Base-by-base conservation (phyloP, 257 asterid species). In the Solanum etuberosum region DNA sequence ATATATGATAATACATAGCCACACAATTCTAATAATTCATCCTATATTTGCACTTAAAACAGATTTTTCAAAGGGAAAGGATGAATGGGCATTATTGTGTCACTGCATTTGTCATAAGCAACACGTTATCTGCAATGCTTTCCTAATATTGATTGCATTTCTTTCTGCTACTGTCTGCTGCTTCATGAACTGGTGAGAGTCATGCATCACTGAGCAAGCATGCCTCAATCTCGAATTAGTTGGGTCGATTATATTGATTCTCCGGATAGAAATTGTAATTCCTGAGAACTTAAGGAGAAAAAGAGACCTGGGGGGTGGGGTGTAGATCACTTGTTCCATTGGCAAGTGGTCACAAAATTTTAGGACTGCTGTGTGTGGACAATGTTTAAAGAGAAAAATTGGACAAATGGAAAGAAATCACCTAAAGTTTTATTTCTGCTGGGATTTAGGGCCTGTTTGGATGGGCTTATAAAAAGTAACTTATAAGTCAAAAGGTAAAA, bases 61-160 rank as follows among this genome's bases (percentile, higher is more conserved):
- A 96, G 99, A 98, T 96, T 54, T 97, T 97, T 89, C 95, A 95
- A 78, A 93, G 99, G 89, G 99, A 94, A 81, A 94, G 99, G 87
- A 91, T 97, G 20, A 96, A 96, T 40, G 99, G 99, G 31, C 99
- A 94, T 93, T 96, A 97, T 46, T 99, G 99, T 9, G 99, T 95
- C 84, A 83, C 91, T 51, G 97, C 96, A 13, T 95, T 97, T 51
- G 99, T 97, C 82, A 91, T 94, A 81, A 92, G 99, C 96, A 97
- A 95, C 91, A 95, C 97, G 3, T 87, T 95, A 23, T 94, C 99
- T 13, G 98, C 99, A 7, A 90, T 90, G 92, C 99, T 99, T 95
- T 95, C 87, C 94, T 97, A 90, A 90, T 97, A 83, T 65, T 95
- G 35, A 97, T 97, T 88, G 92, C 97, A 78, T 88, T 95, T 71